Conservation (phyloP, 441 rosid genomes). For the Melastoma candidum region DNA sequence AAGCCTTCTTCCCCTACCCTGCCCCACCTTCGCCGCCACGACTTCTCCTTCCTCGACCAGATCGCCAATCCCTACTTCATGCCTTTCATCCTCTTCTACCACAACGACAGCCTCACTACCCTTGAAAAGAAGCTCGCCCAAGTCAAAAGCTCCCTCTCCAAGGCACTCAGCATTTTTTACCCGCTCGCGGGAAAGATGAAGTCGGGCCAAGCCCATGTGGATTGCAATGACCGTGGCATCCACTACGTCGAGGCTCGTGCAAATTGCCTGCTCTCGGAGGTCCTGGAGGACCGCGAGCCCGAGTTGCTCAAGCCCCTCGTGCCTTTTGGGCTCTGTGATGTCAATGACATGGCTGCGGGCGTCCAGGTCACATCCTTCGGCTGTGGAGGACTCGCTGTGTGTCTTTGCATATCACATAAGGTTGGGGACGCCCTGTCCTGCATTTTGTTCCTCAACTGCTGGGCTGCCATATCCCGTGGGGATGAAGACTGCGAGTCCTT, state of each 20-base stretch:
- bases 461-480: constrained; percentile 14
- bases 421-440: constrained; percentile 16
- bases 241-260: constrained; percentile 15
- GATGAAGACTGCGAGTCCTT: not conserved
- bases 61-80: too few species aligned
- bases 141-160: constrained; percentile 14
- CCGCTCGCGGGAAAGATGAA: constrained; percentile 18
- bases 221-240: constrained; percentile 23
- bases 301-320: constrained; percentile 10
- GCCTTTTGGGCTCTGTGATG: constrained; percentile 7
- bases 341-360: constrained; percentile 8
- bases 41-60: too few species aligned
- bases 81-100: constrained; percentile 15
- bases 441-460: constrained; percentile 15
- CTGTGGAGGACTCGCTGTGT: constrained; percentile 23
- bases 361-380: constrained; percentile 18
- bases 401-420: constrained; percentile 16
- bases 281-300: constrained; percentile 13
- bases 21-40: too few species aligned
- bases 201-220: constrained; percentile 3
- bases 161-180: constrained; percentile 11
- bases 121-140: constrained; percentile 9
- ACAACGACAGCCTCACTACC: not conserved
- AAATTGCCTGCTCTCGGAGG: constrained; percentile 5
- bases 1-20: too few species aligned